Evolutionary conservation across 257 asterid genomes (phyloP).

Genomic region (Coffea eugenioides): DNA sequence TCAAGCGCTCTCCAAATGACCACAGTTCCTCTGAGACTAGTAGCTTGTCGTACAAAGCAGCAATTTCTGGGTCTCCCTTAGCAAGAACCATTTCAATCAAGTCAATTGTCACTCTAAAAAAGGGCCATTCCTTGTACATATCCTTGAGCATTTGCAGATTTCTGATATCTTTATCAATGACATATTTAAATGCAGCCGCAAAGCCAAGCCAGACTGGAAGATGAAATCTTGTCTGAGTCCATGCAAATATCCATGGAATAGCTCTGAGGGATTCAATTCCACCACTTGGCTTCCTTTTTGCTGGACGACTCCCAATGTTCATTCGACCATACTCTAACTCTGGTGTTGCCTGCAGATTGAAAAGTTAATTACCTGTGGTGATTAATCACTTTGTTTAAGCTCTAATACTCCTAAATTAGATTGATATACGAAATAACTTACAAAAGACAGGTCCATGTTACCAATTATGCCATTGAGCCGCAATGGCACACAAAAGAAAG

Average conservation of each 20-base stretch:
- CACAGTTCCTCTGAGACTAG: conserved; percentile 46
- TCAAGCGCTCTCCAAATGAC: conserved; percentile 43
- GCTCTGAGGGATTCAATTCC: conserved; percentile 60
- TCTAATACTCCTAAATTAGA: too few species aligned
- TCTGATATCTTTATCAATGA: conserved; percentile 36
- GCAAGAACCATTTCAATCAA: conserved; percentile 58
- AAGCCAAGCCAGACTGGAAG: conserved; percentile 63
- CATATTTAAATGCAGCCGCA: conserved; percentile 51
- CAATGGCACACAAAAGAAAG: too few species aligned
- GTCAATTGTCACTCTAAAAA: conserved; percentile 53
- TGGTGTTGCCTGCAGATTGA: conserved; percentile 42
- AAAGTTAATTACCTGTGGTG: too few species aligned
- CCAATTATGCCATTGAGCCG: too few species aligned
- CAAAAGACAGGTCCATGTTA: too few species aligned
- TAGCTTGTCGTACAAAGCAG: conserved; percentile 47
- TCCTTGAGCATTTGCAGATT: conserved; percentile 41
- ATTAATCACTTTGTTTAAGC: too few species aligned
- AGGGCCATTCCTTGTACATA: conserved; percentile 56
- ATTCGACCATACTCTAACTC: conserved; percentile 54
- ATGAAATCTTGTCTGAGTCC: conserved; percentile 61
- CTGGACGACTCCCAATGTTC: conserved; percentile 62
- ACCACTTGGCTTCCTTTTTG: conserved; percentile 52
- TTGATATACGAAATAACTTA: too few species aligned
- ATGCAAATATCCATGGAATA: conserved; percentile 62
- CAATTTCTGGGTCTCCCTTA: conserved; percentile 56